Percentiles rank a stretch among this genome's conserved stretches.
phyloP scores from a whole-genome alignment of 768 basidiomycete genomes.

The Tulasnella calospora region DNA sequence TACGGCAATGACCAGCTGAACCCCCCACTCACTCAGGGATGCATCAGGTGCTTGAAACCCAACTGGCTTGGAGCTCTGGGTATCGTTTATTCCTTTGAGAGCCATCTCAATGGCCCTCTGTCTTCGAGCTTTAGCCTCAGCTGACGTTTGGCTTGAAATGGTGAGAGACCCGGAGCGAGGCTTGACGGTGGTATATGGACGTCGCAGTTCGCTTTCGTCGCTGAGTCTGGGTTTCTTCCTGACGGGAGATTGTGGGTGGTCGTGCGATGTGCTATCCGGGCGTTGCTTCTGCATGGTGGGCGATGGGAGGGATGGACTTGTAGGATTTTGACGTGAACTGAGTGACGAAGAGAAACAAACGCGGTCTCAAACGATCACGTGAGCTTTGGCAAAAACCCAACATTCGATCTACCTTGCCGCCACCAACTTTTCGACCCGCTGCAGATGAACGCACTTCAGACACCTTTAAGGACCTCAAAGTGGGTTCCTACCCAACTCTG shows the following conservation, averaged over 20 bases:
- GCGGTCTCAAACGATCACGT: background rate
- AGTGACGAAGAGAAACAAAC: background rate
- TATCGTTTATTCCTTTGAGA: background rate
- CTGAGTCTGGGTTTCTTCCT: slow-evolving; percentile 16
- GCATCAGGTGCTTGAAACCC: background rate
- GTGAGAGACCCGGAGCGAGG: background rate
- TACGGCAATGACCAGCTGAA: background rate
- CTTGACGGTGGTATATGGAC: background rate
- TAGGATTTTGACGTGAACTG: slow-evolving; percentile 2
- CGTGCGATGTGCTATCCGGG: background rate
- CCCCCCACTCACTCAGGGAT: background rate
- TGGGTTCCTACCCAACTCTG: background rate
- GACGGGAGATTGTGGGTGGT: background rate
- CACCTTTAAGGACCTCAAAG: background rate
- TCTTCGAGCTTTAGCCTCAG: slow-evolving; percentile 15
- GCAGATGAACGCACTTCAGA: background rate
- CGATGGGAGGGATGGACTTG: background rate
- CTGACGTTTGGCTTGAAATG: background rate
- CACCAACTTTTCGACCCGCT: background rate
- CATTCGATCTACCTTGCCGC: background rate
- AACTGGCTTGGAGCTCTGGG: background rate
- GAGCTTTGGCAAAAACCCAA: background rate
- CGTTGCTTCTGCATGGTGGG: background rate
- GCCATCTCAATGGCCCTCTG: slow-evolving; percentile 17
- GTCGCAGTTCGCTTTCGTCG: background rate